Conservation (phyloP, 2,329 filamentous ascomycete genomes). For the Rugonectria rugulosa region DNA sequence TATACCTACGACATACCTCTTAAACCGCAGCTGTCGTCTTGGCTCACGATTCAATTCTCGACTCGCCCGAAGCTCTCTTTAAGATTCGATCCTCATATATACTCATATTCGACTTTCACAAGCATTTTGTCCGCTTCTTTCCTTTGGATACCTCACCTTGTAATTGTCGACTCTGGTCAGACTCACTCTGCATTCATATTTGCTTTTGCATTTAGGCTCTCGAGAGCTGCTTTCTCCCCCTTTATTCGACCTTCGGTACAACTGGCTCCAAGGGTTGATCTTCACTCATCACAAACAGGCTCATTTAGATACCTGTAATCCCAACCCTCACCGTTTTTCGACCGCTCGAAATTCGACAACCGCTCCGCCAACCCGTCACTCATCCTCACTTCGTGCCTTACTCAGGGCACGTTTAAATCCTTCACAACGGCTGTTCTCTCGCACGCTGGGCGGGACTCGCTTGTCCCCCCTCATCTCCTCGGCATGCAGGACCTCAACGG, state of each 20-base stretch:
- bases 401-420: conserved; percentile 61
- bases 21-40: conserved; percentile 28
- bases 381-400: conserved; percentile 34
- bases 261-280: conserved; percentile 12
- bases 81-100: conserved; percentile 39
- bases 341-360: conserved; percentile 21
- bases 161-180: conserved; percentile 34
- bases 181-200: conserved; percentile 34
- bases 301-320: conserved; percentile 3
- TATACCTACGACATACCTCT: conserved; percentile 23
- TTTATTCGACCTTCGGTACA: conserved; percentile 11
- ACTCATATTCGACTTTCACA: conserved; percentile 30
- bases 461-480: conserved; percentile 86
- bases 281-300: conserved; percentile 4
- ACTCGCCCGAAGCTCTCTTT: conserved; percentile 33
- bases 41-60: conserved; percentile 26
- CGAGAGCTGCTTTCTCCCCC: conserved; percentile 11
- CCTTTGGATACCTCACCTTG: conserved; percentile 33
- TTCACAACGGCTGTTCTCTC: conserved; percentile 85
- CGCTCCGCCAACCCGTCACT: conserved; percentile 19
- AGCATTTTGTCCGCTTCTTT: conserved; percentile 23
- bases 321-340: conserved; percentile 11
- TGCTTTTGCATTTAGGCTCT: conserved; percentile 28
- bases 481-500: conserved; percentile 89
- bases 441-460: conserved; percentile 79